phyloP scores from a whole-genome alignment of 768 basidiomycete species.

The Boletus tylopilopsis region DNA sequence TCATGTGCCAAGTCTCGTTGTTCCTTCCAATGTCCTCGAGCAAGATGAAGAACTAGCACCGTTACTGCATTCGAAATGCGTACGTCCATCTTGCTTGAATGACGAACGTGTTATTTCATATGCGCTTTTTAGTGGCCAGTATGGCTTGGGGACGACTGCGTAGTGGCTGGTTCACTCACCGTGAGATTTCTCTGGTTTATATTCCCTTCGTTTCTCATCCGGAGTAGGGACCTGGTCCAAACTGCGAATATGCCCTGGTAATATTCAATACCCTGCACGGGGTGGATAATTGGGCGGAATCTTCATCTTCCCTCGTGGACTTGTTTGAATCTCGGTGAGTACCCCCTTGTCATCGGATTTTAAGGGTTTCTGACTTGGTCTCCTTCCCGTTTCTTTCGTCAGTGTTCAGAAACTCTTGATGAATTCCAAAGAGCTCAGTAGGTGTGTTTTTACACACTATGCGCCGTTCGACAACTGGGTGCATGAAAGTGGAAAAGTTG shows the following conservation, averaged over 20 bases:
- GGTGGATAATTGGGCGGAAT: background rate
- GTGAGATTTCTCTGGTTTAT: constrained; percentile 5
- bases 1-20: constrained; percentile 8
- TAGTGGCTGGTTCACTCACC: constrained; percentile 13
- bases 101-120: background rate
- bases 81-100: background rate
- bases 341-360: background rate
- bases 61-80: constrained; percentile 8
- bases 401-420: constrained; percentile 21
- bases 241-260: constrained; percentile 14
- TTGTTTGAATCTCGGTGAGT: constrained; percentile 23
- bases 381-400: background rate
- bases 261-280: constrained; percentile 5
- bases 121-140: constrained; percentile 12
- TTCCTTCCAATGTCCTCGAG: constrained; percentile 14
- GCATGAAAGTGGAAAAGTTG: constrained; percentile 47
- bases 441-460: constrained; percentile 31
- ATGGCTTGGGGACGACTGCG: constrained; percentile 24
- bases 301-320: constrained; percentile 8
- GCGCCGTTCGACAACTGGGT: constrained; percentile 45
- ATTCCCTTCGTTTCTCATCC: background rate
- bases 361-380: no score
- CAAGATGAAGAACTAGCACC: constrained; percentile 16
- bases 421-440: constrained; percentile 14
- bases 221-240: constrained; percentile 8